Conservation (phyloP, 768 basidiomycete genomes). For the Mycena venus region DNA sequence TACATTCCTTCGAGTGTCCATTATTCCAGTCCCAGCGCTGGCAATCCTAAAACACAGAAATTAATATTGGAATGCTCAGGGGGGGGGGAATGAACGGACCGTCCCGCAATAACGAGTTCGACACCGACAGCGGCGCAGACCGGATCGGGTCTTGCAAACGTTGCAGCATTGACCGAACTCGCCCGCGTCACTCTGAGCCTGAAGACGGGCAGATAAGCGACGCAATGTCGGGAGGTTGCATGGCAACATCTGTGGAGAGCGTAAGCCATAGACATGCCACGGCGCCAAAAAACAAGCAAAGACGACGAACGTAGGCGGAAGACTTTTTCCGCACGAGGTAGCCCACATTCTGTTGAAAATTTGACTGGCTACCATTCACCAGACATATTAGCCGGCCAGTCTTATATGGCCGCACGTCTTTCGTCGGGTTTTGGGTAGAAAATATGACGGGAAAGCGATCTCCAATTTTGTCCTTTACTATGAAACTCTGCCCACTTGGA, state of each 20-base stretch:
- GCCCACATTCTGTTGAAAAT: conserved; percentile 9
- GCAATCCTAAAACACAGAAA: not conserved
- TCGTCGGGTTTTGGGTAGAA: not conserved
- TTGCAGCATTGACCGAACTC: conserved; percentile 20
- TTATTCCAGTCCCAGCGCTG: conserved; percentile 26
- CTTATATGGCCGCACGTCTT: conserved; percentile 11
- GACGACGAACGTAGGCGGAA: not conserved
- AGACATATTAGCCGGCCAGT: conserved; percentile 10
- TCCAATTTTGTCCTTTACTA: conserved; percentile 12
- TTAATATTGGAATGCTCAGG: not conserved
- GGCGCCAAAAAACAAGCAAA: not conserved
- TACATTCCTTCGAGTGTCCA: conserved; percentile 19
- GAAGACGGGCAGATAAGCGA: not conserved
- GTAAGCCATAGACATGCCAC: not conserved
- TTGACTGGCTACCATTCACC: not conserved
- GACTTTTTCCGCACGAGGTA: conserved; percentile 11
- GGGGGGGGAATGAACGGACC: not conserved
- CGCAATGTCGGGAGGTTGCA: conserved; percentile 14
- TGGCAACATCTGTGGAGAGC: not conserved
- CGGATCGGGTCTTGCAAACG: conserved; percentile 2
- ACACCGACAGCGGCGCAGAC: conserved; percentile 8
- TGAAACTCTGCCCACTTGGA: conserved; percentile 7
- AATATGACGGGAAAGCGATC: conserved; percentile 23
- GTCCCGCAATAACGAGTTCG: conserved; percentile 22
- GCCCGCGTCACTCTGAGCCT: conserved; percentile 12